Percentiles rank a stretch among this genome's conserved stretches.
These are phyloP conservation scores for Astrothelium subdiscretum DNA, from an alignment of 495 filamentous ascomycete genomes.

Conservation along the genomic window DNA sequence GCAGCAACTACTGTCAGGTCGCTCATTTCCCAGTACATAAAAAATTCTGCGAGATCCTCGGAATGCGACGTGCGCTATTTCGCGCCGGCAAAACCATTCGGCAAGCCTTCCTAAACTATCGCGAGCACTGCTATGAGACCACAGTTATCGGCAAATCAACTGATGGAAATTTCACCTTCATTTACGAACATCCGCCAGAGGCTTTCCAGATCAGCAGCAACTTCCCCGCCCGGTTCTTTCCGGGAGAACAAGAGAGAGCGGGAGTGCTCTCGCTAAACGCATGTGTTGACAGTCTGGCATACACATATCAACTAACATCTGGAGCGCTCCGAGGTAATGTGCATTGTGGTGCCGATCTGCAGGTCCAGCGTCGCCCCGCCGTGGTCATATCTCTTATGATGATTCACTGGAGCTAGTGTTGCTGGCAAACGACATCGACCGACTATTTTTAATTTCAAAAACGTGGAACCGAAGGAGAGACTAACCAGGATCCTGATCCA, in stretches of 20 bases:
- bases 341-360: too few relatives aligned
- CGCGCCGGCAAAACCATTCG: not conserved
- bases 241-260: not conserved
- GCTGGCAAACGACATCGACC: too few relatives aligned
- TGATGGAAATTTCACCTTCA: not conserved
- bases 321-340: not conserved
- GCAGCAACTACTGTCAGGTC: not conserved
- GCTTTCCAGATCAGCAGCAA: not conserved
- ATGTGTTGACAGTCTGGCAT: not conserved
- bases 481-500: too few relatives aligned
- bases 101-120: not conserved
- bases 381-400: too few relatives aligned
- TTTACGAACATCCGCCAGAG: not conserved
- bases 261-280: not conserved
- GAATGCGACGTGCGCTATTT: not conserved
- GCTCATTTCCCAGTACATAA: not conserved
- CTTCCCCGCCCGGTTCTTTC: not conserved
- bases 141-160: not conserved
- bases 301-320: not conserved
- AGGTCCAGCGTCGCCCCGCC: too few relatives aligned
- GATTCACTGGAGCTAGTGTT: too few relatives aligned
- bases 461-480: too few relatives aligned
- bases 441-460: too few relatives aligned
- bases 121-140: not conserved
- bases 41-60: not conserved